These are phyloP conservation scores for Striga hermonthica DNA, from an alignment of 305 asterid genomes.

Conservation along the genomic window DNA sequence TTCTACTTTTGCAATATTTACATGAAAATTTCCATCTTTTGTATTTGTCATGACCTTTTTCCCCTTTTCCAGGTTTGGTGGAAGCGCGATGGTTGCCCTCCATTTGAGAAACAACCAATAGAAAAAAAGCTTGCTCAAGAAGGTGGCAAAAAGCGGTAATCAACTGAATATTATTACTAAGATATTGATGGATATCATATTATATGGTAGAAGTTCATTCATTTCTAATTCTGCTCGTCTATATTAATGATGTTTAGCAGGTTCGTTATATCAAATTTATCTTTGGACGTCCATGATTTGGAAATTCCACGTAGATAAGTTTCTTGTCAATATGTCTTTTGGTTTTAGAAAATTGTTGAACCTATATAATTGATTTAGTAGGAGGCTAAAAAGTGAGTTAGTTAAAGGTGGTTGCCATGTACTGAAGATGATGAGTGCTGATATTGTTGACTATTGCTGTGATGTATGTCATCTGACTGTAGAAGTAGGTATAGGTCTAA, in stretches of 20 bases:
- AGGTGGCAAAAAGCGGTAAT: slow-evolving; percentile 76
- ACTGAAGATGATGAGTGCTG: slow-evolving; percentile 14
- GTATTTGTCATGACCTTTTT: slow-evolving; percentile 19
- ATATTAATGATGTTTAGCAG: slow-evolving; percentile 18
- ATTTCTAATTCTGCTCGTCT: not conserved
- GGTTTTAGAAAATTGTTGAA: slow-evolving; percentile 23
- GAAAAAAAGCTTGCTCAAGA: slow-evolving; percentile 73
- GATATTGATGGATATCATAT: not conserved
- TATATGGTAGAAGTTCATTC: not conserved
- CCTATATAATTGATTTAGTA: not conserved
- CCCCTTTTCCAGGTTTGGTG: slow-evolving; percentile 79
- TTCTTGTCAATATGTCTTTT: slow-evolving; percentile 3
- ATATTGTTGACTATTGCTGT: slow-evolving; percentile 14
- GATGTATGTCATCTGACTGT: slow-evolving; percentile 15
- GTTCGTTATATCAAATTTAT: slow-evolving; percentile 20
- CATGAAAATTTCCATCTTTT: slow-evolving; percentile 16
- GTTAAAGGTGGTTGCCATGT: slow-evolving; percentile 7
- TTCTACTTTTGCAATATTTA: slow-evolving; percentile 19
- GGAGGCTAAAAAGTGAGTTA: not conserved
- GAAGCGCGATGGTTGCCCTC: slow-evolving; percentile 98
- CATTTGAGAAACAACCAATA: slow-evolving; percentile 78
- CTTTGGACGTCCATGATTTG: slow-evolving; percentile 15
- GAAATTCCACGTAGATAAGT: slow-evolving; percentile 2
- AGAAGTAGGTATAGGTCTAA: slow-evolving; percentile 3
- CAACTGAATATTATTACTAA: slow-evolving; percentile 12